Percentiles rank a stretch among this genome's conserved stretches.
phyloP scores from a whole-genome alignment of 2,329 filamentous ascomycete species.

The Phialophora chinensis region DNA sequence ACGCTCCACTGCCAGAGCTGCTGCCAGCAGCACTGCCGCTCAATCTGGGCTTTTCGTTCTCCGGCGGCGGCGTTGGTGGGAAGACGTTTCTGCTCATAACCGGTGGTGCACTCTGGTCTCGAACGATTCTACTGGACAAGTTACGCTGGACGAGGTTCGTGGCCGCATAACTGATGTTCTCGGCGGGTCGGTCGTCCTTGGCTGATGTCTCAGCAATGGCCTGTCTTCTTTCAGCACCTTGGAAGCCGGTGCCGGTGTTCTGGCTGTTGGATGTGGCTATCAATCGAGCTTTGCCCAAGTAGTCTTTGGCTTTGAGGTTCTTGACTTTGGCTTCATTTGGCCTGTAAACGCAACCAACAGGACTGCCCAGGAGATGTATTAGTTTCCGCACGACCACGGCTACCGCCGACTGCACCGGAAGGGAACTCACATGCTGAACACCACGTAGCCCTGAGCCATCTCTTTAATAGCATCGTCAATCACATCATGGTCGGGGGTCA shows the following conservation, averaged over 20 bases:
- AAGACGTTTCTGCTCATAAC: slow-evolving; percentile 76
- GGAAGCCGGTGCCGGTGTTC: slow-evolving; percentile 82
- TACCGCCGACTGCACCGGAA: not conserved
- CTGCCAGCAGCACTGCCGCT: slow-evolving; percentile 7
- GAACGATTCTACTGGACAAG: slow-evolving; percentile 69
- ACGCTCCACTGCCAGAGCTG: slow-evolving; percentile 31
- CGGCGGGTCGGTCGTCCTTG: slow-evolving; percentile 76
- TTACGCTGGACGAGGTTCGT: slow-evolving; percentile 91
- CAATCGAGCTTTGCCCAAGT: slow-evolving; percentile 91
- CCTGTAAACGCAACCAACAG: slow-evolving; percentile 91
- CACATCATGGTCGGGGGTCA: slow-evolving; percentile 93
- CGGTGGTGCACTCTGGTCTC: slow-evolving; percentile 85
- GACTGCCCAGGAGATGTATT: slow-evolving; percentile 68
- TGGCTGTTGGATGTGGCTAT: slow-evolving; percentile 83
- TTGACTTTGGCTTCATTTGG: slow-evolving; percentile 98
- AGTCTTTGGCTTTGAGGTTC: slow-evolving; percentile 97
- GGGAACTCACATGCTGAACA: slow-evolving; percentile 64
- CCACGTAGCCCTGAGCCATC: slow-evolving; percentile 95
- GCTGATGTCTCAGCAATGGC: slow-evolving; percentile 41
- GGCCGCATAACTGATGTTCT: slow-evolving; percentile 88
- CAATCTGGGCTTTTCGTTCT: slow-evolving; percentile 68
- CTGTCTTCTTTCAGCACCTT: slow-evolving; percentile 75
- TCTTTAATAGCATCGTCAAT: slow-evolving; percentile 97
- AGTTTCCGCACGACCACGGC: not conserved
- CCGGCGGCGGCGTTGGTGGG: slow-evolving; percentile 97